Percentiles rank a stretch among this genome's conserved stretches.
Conservation (phyloP, 2,329 filamentous ascomycete species). For the Sporothrix euskadiensis region DNA sequence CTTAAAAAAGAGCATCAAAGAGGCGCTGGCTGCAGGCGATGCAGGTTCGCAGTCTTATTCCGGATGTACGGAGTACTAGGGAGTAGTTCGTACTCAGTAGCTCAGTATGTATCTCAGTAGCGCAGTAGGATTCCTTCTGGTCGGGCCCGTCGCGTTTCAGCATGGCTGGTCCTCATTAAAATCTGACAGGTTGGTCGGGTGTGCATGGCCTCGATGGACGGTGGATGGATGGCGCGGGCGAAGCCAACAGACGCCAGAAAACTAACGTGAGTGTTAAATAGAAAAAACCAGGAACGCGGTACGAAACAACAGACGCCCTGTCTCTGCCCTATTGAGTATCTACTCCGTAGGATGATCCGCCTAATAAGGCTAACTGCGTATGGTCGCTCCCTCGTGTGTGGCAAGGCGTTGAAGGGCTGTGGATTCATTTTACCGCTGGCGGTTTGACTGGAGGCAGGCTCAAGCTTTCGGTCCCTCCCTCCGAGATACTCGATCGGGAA, state of each 20-base stretch:
- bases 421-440: neutral
- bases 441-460: neutral
- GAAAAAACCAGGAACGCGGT: neutral
- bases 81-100: neutral
- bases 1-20: neutral
- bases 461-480: neutral
- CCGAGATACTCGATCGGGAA: neutral
- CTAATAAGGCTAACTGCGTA: slow-evolving; percentile 6
- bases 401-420: neutral
- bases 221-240: neutral
- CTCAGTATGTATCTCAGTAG: no score
- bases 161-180: slow-evolving; percentile 10
- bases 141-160: slow-evolving; percentile 19
- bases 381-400: neutral
- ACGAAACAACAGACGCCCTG: neutral
- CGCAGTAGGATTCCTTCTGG: neutral
- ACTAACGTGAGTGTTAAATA: neutral
- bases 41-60: neutral
- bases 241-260: neutral
- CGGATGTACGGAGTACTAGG: no score
- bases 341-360: neutral
- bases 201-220: neutral
- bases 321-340: neutral
- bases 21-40: neutral
- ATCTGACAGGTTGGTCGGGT: neutral